phyloP scores from a whole-genome alignment of 148 eudicot genomes.

The Tetragonia tetragonoides region DNA sequence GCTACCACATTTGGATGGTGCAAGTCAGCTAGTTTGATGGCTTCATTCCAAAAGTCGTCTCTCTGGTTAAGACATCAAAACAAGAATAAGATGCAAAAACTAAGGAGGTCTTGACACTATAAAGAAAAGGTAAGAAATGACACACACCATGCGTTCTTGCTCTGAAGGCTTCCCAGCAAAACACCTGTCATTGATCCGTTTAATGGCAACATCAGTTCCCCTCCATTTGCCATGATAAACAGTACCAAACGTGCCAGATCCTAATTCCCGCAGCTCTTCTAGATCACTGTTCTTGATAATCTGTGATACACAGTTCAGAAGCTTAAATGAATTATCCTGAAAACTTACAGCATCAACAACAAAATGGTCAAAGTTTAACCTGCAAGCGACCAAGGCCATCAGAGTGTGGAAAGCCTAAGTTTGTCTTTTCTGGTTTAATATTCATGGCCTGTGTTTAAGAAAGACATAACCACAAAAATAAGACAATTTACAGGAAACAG shows the following conservation, averaged over 20 bases:
- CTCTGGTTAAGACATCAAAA: conserved; percentile 40
- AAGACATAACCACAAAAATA: background rate
- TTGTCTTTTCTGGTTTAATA: conserved; percentile 62
- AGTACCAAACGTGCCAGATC: conserved; percentile 96
- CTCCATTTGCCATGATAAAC: conserved; percentile 99
- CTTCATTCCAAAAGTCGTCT: conserved; percentile 98
- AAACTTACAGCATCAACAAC: background rate
- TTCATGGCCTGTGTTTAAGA: conserved; percentile 48
- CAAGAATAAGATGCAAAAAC: background rate
- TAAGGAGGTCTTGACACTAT: background rate
- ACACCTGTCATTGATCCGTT: conserved; percentile 85
- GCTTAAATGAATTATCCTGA: background rate
- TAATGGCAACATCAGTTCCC: conserved; percentile 95
- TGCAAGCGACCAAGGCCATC: conserved; percentile 74
- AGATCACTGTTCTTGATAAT: conserved; percentile 84
- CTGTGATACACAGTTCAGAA: conserved; percentile 32
- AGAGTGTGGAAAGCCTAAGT: conserved; percentile 67
- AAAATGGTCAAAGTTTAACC: conserved; percentile 42
- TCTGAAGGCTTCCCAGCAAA: conserved; percentile 92
- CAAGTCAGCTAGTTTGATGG: conserved; percentile 83
- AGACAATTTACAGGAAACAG: background rate
- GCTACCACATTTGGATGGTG: conserved; percentile 99
- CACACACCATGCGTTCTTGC: conserved; percentile 78
- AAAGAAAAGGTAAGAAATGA: background rate
- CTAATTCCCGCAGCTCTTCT: conserved; percentile 87